These are phyloP conservation scores for Xylaria sp. DNA, from an alignment of 2,329 filamentous ascomycete genomes.

Conservation along the genomic window DNA sequence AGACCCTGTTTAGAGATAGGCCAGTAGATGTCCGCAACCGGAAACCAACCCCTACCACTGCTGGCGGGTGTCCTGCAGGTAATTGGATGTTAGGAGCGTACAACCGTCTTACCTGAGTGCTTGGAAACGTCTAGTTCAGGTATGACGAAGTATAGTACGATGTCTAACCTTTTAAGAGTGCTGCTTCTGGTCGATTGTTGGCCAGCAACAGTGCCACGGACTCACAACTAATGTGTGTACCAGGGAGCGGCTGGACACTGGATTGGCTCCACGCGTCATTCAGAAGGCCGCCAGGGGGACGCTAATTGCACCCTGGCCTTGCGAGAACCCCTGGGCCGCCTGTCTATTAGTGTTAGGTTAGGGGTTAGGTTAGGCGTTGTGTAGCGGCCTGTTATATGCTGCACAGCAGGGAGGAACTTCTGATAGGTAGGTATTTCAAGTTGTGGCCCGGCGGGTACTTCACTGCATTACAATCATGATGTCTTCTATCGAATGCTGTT, in stretches of 20 bases:
- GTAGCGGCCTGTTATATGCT: background rate
- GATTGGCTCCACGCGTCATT: slow-evolving; percentile 24
- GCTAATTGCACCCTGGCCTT: slow-evolving; percentile 11
- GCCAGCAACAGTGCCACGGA: slow-evolving; percentile 16
- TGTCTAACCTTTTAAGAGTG: slow-evolving; percentile 11
- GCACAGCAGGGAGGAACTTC: background rate
- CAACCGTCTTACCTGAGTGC: slow-evolving; percentile 20
- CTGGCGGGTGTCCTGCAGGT: slow-evolving; percentile 4
- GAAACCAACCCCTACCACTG: slow-evolving; percentile 24
- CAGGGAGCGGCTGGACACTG: slow-evolving; percentile 15
- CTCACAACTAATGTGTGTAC: slow-evolving; percentile 17
- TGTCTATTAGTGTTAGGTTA: background rate
- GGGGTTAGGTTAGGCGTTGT: background rate
- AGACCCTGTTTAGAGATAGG: slow-evolving; percentile 13
- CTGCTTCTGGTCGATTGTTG: slow-evolving; percentile 23
- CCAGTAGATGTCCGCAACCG: slow-evolving; percentile 25
- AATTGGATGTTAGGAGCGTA: slow-evolving; percentile 21
- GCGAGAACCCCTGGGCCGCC: background rate
- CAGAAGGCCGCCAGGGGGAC: slow-evolving; percentile 19
- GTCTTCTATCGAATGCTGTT: background rate
- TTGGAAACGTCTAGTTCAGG: slow-evolving; percentile 18
- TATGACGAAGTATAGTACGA: slow-evolving; percentile 18
- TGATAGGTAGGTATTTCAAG: no score
- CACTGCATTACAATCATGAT: no score
- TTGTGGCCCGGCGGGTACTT: no score